Percentiles rank a stretch among this genome's conserved stretches.
Conservation (phyloP, 352 stramenopile species). For the Phytopythium cucurbitacearum region DNA sequence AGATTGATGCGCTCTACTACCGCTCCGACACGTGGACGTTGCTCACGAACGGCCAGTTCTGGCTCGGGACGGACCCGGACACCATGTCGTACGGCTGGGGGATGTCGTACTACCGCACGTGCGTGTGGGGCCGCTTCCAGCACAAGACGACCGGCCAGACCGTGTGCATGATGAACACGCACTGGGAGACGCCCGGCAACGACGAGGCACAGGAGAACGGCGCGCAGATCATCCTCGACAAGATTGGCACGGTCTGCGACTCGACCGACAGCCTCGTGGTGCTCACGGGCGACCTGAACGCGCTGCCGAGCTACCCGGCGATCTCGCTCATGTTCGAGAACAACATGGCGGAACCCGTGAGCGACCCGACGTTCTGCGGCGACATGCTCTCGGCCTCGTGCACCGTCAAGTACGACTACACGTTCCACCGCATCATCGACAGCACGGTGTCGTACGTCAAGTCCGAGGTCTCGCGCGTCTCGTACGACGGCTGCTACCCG, state of each 20-base stretch:
- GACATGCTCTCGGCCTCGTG: slow-evolving; percentile 57
- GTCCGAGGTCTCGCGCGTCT: slow-evolving; percentile 52
- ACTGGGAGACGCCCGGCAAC: slow-evolving; percentile 80
- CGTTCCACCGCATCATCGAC: slow-evolving; percentile 31
- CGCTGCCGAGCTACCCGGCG: slow-evolving; percentile 53
- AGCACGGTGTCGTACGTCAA: slow-evolving; percentile 46
- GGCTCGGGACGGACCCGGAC: slow-evolving; percentile 56
- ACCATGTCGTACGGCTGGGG: slow-evolving; percentile 46
- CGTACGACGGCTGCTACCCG: slow-evolving; percentile 67
- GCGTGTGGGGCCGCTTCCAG: slow-evolving; percentile 67
- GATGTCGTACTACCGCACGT: slow-evolving; percentile 73
- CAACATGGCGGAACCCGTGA: slow-evolving; percentile 40
- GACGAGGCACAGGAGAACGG: slow-evolving; percentile 63
- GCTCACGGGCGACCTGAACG: slow-evolving; percentile 71
- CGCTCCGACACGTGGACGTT: slow-evolving; percentile 47
- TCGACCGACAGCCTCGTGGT: slow-evolving; percentile 55
- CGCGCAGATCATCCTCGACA: slow-evolving; percentile 60
- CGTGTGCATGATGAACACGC: slow-evolving; percentile 75
- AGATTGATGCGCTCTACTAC: slow-evolving; percentile 70
- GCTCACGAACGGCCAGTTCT: slow-evolving; percentile 62
- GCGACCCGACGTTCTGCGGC: slow-evolving; percentile 61
- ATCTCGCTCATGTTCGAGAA: slow-evolving; percentile 54
- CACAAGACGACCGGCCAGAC: slow-evolving; percentile 54
- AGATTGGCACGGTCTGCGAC: slow-evolving; percentile 45
- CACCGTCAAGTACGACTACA: slow-evolving; percentile 73